Evolutionary conservation across 2,329 filamentous ascomycete genomes (phyloP).

Genomic region (Penicillium sp.): DNA sequence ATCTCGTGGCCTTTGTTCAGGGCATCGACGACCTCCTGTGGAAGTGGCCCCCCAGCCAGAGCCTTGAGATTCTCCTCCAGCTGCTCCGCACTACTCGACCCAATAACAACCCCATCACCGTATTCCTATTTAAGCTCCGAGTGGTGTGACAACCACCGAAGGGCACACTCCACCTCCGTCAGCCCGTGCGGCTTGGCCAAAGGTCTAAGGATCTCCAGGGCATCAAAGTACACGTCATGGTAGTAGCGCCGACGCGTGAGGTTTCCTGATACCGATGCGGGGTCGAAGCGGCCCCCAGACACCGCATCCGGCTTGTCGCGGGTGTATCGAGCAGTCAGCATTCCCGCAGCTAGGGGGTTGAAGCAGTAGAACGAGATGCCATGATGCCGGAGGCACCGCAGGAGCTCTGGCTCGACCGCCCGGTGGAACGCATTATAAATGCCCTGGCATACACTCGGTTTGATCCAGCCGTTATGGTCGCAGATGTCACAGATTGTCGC

Average conservation of each 20-base stretch:
- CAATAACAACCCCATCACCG: conserved; percentile 47
- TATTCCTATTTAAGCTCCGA: conserved; percentile 38
- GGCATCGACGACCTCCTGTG: neutral
- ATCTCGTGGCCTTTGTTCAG: neutral
- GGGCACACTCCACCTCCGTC: conserved; percentile 48
- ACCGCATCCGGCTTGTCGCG: conserved; percentile 29
- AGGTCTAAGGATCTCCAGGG: conserved; percentile 46
- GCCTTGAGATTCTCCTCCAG: conserved; percentile 1
- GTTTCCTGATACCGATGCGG: conserved; percentile 44
- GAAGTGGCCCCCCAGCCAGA: neutral
- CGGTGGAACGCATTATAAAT: conserved; percentile 48
- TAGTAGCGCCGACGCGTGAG: conserved; percentile 47
- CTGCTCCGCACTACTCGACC: conserved; percentile 32
- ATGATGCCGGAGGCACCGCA: conserved; percentile 50
- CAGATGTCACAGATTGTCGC: conserved; percentile 54
- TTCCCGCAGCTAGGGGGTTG: conserved; percentile 53
- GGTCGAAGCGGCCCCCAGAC: conserved; percentile 34
- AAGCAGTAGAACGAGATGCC: conserved; percentile 49
- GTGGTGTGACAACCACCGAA: conserved; percentile 55
- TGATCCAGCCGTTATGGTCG: conserved; percentile 46
- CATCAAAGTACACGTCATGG: conserved; percentile 50
- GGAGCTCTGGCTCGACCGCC: conserved; percentile 46
- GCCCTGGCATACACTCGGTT: conserved; percentile 55
- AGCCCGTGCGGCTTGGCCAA: conserved; percentile 47
- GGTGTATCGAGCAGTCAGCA: conserved; percentile 49